A percentile compares a stretch with the other conserved stretches of the same genome.
These are phyloP conservation scores for Talaromyces trachyspermus DNA, from an alignment of 495 filamentous ascomycete genomes.

Conservation along the genomic window DNA sequence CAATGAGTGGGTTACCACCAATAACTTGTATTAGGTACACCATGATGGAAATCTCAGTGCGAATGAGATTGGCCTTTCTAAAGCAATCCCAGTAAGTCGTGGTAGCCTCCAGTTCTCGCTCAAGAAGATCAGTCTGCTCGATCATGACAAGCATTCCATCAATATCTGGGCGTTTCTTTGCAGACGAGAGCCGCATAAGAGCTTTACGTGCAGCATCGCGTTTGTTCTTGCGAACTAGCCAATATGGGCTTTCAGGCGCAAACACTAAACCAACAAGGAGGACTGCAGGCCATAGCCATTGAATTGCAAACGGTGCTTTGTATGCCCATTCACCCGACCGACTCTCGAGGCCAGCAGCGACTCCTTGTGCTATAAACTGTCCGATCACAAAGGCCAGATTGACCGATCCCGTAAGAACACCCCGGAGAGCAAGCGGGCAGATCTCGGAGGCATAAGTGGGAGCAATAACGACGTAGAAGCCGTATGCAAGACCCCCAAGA, in stretches of 20 bases:
- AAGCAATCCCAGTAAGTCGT: slow-evolving; percentile 34
- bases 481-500: slow-evolving; percentile 19
- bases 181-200: slow-evolving; percentile 29
- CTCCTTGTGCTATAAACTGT: slow-evolving; percentile 44
- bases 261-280: slow-evolving; percentile 31
- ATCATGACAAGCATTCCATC: slow-evolving; percentile 30
- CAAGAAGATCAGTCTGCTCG: slow-evolving; percentile 30
- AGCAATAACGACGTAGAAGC: slow-evolving; percentile 45
- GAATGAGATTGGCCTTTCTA: slow-evolving; percentile 29
- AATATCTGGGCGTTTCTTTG: slow-evolving; percentile 4
- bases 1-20: slow-evolving; percentile 23
- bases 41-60: slow-evolving; percentile 30
- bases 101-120: slow-evolving; percentile 21
- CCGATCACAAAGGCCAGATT: slow-evolving; percentile 45
- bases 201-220: slow-evolving; percentile 39
- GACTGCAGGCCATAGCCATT: slow-evolving; percentile 48
- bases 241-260: slow-evolving; percentile 43
- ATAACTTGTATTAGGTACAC: slow-evolving; percentile 22
- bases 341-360: slow-evolving; percentile 33
- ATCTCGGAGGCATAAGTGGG: slow-evolving; percentile 48
- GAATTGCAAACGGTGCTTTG: slow-evolving; percentile 48
- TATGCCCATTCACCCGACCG: slow-evolving; percentile 41
- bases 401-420: slow-evolving; percentile 37
- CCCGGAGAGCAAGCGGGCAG: slow-evolving; percentile 34
- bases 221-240: slow-evolving; percentile 28